phyloP scores from a whole-genome alignment of 805 yeast genomes.

The Saccharomycopsis fodiens region DNA sequence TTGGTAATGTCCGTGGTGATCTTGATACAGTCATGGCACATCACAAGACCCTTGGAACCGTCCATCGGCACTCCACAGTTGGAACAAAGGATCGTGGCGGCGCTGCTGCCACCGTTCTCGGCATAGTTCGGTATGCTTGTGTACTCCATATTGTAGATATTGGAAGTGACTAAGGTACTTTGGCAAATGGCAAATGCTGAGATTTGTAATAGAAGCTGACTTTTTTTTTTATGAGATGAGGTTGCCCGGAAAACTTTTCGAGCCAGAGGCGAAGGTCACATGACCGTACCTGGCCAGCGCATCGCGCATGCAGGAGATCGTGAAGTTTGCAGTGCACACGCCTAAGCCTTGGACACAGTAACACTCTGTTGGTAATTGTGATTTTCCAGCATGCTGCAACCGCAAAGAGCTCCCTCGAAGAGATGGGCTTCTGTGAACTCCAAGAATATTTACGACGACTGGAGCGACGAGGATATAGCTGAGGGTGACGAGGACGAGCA shows the following conservation, averaged over 20 bases:
- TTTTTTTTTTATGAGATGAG: too few relatives aligned
- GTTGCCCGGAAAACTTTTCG: too few relatives aligned
- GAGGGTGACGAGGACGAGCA: constrained; percentile 10
- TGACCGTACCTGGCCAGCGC: too few relatives aligned
- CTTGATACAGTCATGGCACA: constrained; percentile 97
- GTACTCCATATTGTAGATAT: constrained; percentile 19
- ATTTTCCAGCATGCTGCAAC: background rate
- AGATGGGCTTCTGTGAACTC: constrained; percentile 12
- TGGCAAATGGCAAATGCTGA: too few relatives aligned
- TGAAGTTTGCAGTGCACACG: too few relatives aligned
- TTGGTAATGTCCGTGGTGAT: constrained; percentile 89
- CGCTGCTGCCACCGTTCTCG: constrained; percentile 21
- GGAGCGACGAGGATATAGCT: constrained; percentile 8
- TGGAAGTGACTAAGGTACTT: too few relatives aligned
- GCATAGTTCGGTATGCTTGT: constrained; percentile 18
- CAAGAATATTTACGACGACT: constrained; percentile 13
- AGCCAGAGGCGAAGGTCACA: too few relatives aligned
- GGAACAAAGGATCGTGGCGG: constrained; percentile 90
- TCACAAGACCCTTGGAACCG: constrained; percentile 85
- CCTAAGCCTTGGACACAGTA: too few relatives aligned
- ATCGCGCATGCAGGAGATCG: too few relatives aligned
- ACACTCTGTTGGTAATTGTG: background rate
- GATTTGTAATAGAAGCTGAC: too few relatives aligned
- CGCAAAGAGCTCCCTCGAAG: constrained; percentile 15
- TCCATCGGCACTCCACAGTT: constrained; percentile 99